A percentile compares a stretch with the other conserved stretches of the same genome.
These are phyloP conservation scores for Umbilicus rupestris DNA, from an alignment of 164 flowering plant species.

Conservation along the genomic window DNA sequence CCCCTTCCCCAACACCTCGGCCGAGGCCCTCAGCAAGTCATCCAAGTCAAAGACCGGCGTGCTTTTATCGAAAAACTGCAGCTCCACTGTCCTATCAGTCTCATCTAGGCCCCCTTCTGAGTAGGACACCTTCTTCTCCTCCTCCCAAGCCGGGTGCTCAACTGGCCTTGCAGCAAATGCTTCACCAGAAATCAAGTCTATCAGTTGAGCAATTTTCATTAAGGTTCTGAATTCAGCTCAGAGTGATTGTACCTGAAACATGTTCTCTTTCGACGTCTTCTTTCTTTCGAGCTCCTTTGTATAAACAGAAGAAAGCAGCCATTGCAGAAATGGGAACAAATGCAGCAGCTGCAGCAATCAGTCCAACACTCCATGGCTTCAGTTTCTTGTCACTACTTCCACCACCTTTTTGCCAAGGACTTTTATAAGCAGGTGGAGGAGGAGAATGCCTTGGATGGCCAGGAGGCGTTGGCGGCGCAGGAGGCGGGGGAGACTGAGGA, in stretches of 20 bases:
- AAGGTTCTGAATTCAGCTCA: not conserved
- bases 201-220: not conserved
- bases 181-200: not conserved
- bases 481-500: constrained; percentile 14
- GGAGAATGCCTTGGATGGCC: not conserved
- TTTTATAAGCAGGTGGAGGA: not conserved
- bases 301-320: constrained; percentile 22
- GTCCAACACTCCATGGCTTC: constrained; percentile 22
- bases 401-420: not conserved
- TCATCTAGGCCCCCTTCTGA: constrained; percentile 21
- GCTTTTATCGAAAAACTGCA: constrained; percentile 34
- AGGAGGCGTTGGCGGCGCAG: constrained; percentile 12
- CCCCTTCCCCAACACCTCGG: constrained; percentile 46
- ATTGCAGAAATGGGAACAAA: constrained; percentile 23
- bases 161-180: not conserved
- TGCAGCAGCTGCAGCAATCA: constrained; percentile 32
- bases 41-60: constrained; percentile 41
- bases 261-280: constrained; percentile 6
- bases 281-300: constrained; percentile 13
- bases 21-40: constrained; percentile 54
- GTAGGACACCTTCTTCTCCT: constrained; percentile 14
- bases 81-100: constrained; percentile 23
- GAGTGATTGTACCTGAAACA: constrained; percentile 17
- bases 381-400: constrained; percentile 12
- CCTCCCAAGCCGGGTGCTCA: constrained; percentile 7